Base-by-base conservation (phyloP, 768 basidiomycete species). In the Boletus rubropictus region DNA sequence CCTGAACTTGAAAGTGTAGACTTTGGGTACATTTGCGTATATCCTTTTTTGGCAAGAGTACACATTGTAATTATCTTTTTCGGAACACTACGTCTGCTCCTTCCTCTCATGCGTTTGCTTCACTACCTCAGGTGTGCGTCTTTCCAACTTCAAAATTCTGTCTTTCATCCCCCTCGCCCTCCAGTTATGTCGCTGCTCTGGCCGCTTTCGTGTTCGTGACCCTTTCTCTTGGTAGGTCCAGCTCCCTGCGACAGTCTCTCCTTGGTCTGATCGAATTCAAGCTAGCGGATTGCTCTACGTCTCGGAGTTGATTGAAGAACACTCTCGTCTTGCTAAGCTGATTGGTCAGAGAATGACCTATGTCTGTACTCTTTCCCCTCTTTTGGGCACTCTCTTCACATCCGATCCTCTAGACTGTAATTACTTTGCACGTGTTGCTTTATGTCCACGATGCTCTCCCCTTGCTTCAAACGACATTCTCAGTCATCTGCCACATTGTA, bases 241-340 rank as follows among this genome's bases (percentile, higher is more conserved):
- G 0, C 20, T 51, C 39, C 12, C 45, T 24, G 36, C 41, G 27
- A 38, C 38, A 28, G 3, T 18, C 33, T 20, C 39, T n/a, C 24
- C 36, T 46, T 18, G 12, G 33, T 35, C 54, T 52, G 34, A 59
- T 39, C 48, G 2, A 25, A 39, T 20, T 50, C 11, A 63, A 95
- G 95, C 95, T 40, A 94, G 89, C 67, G 95, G 94, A 7, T 72
- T 98, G 37, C 70, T 98, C 45, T 97, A 95, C 75, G 71, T 95
- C 27, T 93, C 94, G 2, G 95, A 98, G 64, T 66, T 97, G 27
- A 97, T 98, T 52, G 95, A 98, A 66, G 95, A 98, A 63, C 86
- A 95, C 63, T 83, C 91, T 11, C 79, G 79, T 38, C 60, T 78
- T 46, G 88, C 96, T 11, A 99, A 97, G 69, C 55, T 69, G 1